Percentiles rank a stretch among this genome's conserved stretches.
Evolutionary conservation across 495 filamentous ascomycete genomes (phyloP).

Genomic region (Hypoxylon intermedium): DNA sequence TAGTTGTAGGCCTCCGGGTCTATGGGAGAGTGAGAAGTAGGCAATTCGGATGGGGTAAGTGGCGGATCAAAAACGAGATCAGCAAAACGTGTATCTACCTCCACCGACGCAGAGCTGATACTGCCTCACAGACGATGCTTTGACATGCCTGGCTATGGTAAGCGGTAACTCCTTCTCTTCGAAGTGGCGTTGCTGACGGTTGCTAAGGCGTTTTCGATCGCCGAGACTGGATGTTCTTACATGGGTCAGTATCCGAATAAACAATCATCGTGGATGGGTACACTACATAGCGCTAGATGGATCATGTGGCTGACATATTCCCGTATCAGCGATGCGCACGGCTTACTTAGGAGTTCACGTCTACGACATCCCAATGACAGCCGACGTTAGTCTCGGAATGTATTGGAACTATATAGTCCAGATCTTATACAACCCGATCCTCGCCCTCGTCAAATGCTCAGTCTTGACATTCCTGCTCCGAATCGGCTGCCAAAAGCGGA

Average conservation of each 20-base stretch:
- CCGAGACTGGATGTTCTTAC: conserved; percentile 53
- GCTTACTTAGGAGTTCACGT: conserved; percentile 59
- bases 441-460: conserved; percentile 65
- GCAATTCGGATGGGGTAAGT: conserved; percentile 49
- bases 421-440: conserved; percentile 68
- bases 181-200: conserved; percentile 18
- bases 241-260: conserved; percentile 51
- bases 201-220: conserved; percentile 45
- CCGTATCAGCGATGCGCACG: conserved; percentile 55
- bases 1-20: conserved; percentile 37
- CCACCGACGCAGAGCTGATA: conserved; percentile 1
- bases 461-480: conserved; percentile 66
- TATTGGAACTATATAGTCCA: conserved; percentile 63
- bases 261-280: too few species aligned
- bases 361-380: conserved; percentile 52
- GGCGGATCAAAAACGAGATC: neutral
- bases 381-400: conserved; percentile 49
- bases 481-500: conserved; percentile 54
- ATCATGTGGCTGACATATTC: conserved; percentile 17
- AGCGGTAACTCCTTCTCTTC: conserved; percentile 1
- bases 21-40: conserved; percentile 41
- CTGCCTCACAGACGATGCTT: conserved; percentile 44
- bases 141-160: conserved; percentile 55
- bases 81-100: neutral
- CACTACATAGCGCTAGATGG: neutral